Conservation (phyloP, 148 eudicot species). For the Fallopia convolvulus region DNA sequence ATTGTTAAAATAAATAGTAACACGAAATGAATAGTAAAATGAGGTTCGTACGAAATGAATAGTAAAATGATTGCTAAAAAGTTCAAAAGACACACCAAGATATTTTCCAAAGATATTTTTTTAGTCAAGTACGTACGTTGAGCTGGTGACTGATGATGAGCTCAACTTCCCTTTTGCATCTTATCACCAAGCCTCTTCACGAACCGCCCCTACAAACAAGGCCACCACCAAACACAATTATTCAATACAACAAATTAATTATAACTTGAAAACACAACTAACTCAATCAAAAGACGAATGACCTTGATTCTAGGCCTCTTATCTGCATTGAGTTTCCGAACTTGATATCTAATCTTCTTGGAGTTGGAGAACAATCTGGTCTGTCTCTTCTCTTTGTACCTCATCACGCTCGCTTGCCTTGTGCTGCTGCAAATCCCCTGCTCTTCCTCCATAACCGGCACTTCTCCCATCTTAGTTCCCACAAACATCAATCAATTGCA, state of each 20-base stretch:
- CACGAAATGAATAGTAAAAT: too few species aligned
- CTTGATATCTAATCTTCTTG: constrained; percentile 36
- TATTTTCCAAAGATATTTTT: constrained; percentile 17
- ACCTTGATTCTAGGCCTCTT: constrained; percentile 39
- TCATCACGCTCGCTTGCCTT: constrained; percentile 36
- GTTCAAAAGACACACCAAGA: background rate
- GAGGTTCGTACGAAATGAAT: too few species aligned
- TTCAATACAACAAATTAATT: background rate
- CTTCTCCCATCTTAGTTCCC: constrained; percentile 40
- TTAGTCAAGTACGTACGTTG: background rate
- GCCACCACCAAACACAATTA: constrained; percentile 5
- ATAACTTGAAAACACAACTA: background rate
- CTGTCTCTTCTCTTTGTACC: constrained; percentile 34
- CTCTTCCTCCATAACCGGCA: constrained; percentile 33
- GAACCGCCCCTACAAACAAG: constrained; percentile 37
- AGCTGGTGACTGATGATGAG: background rate
- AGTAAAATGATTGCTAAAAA: background rate
- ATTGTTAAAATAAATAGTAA: too few species aligned
- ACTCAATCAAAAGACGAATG: background rate
- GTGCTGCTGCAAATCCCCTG: constrained; percentile 10
- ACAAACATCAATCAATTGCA: background rate
- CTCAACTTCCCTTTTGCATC: constrained; percentile 4
- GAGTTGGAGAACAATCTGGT: constrained; percentile 31
- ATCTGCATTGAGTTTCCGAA: constrained; percentile 43
- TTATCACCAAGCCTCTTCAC: constrained; percentile 34